These are phyloP conservation scores for Schwanniomyces etchellsii DNA, from an alignment of 1,139 yeast species.

Conservation along the genomic window DNA sequence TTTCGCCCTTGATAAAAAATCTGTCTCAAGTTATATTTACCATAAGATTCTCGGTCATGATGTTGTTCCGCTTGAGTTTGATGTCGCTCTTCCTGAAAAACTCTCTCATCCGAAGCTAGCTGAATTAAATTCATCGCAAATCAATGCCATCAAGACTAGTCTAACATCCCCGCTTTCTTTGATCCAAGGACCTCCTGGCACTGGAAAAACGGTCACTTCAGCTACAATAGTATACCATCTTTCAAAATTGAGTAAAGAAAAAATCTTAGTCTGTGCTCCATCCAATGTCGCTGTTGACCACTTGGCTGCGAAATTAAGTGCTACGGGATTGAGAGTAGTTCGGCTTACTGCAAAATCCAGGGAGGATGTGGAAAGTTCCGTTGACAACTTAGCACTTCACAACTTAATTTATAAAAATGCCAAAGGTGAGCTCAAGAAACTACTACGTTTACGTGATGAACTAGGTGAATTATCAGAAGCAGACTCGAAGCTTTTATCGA, in stretches of 20 bases:
- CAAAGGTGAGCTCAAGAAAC: slow-evolving; percentile 52
- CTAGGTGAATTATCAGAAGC: slow-evolving; percentile 62
- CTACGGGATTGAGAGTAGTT: slow-evolving; percentile 68
- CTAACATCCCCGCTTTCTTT: slow-evolving; percentile 72
- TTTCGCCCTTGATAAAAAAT: slow-evolving; percentile 68
- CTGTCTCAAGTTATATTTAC: slow-evolving; percentile 73
- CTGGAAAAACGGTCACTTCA: slow-evolving; percentile 93
- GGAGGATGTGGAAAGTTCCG: slow-evolving; percentile 72
- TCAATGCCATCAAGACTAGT: slow-evolving; percentile 69
- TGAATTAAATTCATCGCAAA: slow-evolving; percentile 71
- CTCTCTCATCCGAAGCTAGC: slow-evolving; percentile 67
- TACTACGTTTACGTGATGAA: slow-evolving; percentile 54
- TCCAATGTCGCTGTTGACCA: slow-evolving; percentile 96
- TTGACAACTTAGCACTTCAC: slow-evolving; percentile 49
- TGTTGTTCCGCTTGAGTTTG: slow-evolving; percentile 59
- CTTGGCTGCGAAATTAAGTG: slow-evolving; percentile 64
- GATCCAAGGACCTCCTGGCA: slow-evolving; percentile 98
- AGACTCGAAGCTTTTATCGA: slow-evolving; percentile 44
- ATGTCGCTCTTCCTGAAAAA: slow-evolving; percentile 51
- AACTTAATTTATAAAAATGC: slow-evolving; percentile 41
- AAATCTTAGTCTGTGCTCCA: slow-evolving; percentile 86
- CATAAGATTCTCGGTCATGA: slow-evolving; percentile 82
- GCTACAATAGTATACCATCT: slow-evolving; percentile 84
- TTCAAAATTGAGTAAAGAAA: slow-evolving; percentile 48
- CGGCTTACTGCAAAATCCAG: slow-evolving; percentile 72